phyloP scores from a whole-genome alignment of 2,329 filamentous ascomycete genomes.

The Cladosporium sp. region DNA sequence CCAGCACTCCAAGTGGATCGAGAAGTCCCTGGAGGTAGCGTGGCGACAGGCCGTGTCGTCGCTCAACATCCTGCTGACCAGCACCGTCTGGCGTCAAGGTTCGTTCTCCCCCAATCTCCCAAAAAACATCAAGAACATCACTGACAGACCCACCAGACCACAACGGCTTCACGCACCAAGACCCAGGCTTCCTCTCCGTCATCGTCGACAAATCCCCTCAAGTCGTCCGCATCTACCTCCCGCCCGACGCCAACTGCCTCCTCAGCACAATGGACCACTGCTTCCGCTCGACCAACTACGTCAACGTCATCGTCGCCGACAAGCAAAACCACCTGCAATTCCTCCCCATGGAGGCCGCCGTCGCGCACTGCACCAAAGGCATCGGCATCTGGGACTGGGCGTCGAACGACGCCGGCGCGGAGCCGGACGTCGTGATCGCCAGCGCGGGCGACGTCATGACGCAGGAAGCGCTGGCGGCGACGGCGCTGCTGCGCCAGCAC shows the following conservation, averaged over 20 bases:
- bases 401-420: slow-evolving; percentile 59
- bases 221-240: slow-evolving; percentile 73
- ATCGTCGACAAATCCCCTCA: slow-evolving; percentile 75
- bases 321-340: slow-evolving; percentile 75
- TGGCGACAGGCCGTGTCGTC: slow-evolving; percentile 70
- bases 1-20: slow-evolving; percentile 80
- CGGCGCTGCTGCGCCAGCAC: slow-evolving; percentile 64
- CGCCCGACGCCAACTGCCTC: slow-evolving; percentile 72
- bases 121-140: background rate
- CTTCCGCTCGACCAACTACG: slow-evolving; percentile 66
- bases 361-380: slow-evolving; percentile 72
- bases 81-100: slow-evolving; percentile 68
- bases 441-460: slow-evolving; percentile 70
- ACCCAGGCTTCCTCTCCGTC: slow-evolving; percentile 73
- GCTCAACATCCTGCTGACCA: slow-evolving; percentile 72
- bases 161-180: slow-evolving; percentile 78
- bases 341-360: slow-evolving; percentile 64
- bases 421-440: slow-evolving; percentile 72
- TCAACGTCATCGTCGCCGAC: slow-evolving; percentile 74
- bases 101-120: background rate
- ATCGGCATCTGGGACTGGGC: slow-evolving; percentile 74
- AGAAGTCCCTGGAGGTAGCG: slow-evolving; percentile 72
- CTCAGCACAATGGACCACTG: slow-evolving; percentile 73
- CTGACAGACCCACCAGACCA: slow-evolving; percentile 47
- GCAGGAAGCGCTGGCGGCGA: slow-evolving; percentile 67